These are phyloP conservation scores for Exophiala dermatitidis DNA, from an alignment of 2,329 filamentous ascomycete species.

Conservation along the genomic window DNA sequence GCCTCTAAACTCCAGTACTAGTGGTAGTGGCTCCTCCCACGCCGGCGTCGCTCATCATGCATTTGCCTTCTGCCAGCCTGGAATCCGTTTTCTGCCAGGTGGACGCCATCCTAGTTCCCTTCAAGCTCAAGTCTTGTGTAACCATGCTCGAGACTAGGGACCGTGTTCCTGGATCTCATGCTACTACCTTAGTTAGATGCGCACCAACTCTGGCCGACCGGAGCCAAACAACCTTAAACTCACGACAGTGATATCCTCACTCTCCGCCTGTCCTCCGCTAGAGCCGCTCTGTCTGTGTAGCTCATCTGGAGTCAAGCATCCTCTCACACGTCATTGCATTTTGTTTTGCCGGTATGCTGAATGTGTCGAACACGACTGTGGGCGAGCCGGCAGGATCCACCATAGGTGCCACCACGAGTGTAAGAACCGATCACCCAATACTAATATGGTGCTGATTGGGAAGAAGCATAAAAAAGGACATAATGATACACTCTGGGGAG, in stretches of 20 bases:
- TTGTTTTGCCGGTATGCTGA: no score
- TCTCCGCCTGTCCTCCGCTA: no score
- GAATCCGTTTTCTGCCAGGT: constrained; percentile 1
- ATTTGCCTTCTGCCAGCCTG: constrained; percentile 1
- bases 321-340: no score
- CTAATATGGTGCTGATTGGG: no score
- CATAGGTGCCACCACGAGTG: no score
- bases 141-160: constrained; percentile 7
- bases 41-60: constrained; percentile 12
- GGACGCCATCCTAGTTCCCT: constrained; percentile 23
- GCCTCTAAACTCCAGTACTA: background rate
- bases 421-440: no score
- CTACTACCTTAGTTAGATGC: background rate
- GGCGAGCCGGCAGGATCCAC: no score
- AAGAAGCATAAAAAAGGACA: no score
- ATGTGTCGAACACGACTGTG: no score
- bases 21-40: constrained; percentile 1
- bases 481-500: no score
- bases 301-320: no score
- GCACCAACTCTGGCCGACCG: background rate
- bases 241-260: constrained; percentile 4
- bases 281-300: no score
- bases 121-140: constrained; percentile 14
- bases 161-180: background rate
- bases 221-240: constrained; percentile 16